phyloP scores from a whole-genome alignment of 345 rosid species.

The Bruguiera parviflora region DNA sequence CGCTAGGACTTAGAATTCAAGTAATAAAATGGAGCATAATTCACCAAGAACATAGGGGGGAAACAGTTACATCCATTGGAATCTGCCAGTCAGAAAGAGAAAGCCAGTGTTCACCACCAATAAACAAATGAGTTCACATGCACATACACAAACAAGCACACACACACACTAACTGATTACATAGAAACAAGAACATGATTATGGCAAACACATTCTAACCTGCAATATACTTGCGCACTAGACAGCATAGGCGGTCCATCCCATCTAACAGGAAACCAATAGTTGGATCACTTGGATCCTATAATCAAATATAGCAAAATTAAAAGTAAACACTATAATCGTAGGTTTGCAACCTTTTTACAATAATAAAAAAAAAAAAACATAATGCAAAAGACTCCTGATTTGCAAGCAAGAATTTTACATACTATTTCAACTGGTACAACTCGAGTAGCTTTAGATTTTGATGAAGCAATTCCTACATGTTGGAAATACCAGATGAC shows the following conservation, averaged over 20 bases:
- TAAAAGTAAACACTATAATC: neutral
- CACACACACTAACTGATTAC: neutral
- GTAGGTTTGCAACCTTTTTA: neutral
- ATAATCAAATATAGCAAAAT: slow-evolving; percentile 26
- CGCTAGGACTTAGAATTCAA: too few relatives aligned
- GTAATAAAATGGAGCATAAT: too few relatives aligned
- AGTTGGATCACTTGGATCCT: slow-evolving; percentile 99
- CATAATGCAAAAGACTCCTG: slow-evolving; percentile 3
- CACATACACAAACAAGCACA: neutral
- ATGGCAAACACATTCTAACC: slow-evolving; percentile 40
- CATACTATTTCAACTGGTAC: slow-evolving; percentile 84
- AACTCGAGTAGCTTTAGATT: slow-evolving; percentile 62
- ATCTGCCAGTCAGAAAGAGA: too few relatives aligned
- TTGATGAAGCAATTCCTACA: slow-evolving; percentile 83
- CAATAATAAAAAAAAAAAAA: neutral
- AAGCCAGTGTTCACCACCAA: too few relatives aligned
- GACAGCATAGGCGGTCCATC: slow-evolving; percentile 90
- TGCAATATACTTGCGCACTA: slow-evolving; percentile 96
- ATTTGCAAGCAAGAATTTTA: slow-evolving; percentile 15
- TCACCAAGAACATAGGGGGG: too few relatives aligned
- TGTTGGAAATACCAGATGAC: slow-evolving; percentile 96
- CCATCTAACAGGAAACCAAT: slow-evolving; percentile 94
- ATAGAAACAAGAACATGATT: neutral
- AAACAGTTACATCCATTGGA: too few relatives aligned
- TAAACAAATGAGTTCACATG: too few relatives aligned